Evolutionary conservation across 2,329 filamentous ascomycete genomes (phyloP), one percentile per base, ranked within the genome.

Genomic region (Colletotrichum tamarilloi): DNA sequence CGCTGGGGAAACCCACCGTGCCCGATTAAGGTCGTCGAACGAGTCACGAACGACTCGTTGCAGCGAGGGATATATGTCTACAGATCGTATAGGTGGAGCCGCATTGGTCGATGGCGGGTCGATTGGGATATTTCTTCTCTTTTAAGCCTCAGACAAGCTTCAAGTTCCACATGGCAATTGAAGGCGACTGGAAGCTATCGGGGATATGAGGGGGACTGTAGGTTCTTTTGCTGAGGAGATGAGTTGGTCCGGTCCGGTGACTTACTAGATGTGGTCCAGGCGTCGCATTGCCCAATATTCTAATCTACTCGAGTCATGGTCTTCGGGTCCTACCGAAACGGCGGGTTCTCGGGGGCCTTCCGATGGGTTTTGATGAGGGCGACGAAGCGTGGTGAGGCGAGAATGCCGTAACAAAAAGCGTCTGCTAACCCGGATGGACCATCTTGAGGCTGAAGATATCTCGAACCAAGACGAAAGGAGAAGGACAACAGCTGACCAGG

Each of bases 271-370:
- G 46, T 68, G 65, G 58, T 42, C 65, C 59, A 58, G 58, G 69
- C 65, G 65, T 2, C 53, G 9, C 5, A 9, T 46, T 8, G 14
- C 32, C 42, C 66, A 73, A 70, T 66, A 66, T n/a, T 69, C 28
- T 59, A 49, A 72, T 64, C n/a, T 73, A 35, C 62, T 49, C 67
- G 71, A 73, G 70, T 73, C 70, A 73, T 32, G 52, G 26, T 38
- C 3, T 26, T 32, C 67, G 60, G 70, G 14, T 49, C 60, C 35
- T 60, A 59, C 46, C 46, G 67, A 49, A 11, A 30, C 53, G 52
- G 22, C 28, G 58, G 42, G 24, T 14, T 28, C 26, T 56, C 30
- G 30, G 11, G 22, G 26, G 3, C 46, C 60, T 46, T 69, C 59
- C 32, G n/a, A 46, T 55, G 53, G 55, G 70, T 22, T 22, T 26